Conservation (phyloP, 129 eudicot species). For the Erigeron canadensis region DNA sequence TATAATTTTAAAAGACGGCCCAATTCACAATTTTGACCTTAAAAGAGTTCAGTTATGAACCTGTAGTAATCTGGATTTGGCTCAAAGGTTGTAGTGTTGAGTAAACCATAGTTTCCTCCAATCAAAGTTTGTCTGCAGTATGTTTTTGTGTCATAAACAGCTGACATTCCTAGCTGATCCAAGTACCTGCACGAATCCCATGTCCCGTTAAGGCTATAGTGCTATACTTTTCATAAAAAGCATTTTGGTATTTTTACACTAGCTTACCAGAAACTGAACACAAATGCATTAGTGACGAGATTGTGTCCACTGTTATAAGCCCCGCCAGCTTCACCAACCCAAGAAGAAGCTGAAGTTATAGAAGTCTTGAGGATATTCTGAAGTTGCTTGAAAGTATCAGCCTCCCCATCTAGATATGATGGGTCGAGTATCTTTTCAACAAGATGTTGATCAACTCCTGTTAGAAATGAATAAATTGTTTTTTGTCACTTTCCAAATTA, state of each 20-base stretch:
- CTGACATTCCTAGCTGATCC: constrained; percentile 89
- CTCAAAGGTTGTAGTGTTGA: constrained; percentile 65
- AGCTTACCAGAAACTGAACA: constrained; percentile 78
- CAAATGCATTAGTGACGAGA: constrained; percentile 73
- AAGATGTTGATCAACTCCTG: constrained; percentile 80
- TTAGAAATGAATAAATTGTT: constrained; percentile 15
- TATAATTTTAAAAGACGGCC: neutral
- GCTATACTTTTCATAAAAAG: neutral
- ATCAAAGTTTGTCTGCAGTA: constrained; percentile 86
- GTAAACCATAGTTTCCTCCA: constrained; percentile 98
- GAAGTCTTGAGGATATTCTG: constrained; percentile 52
- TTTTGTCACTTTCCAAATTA: constrained; percentile 3
- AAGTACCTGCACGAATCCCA: constrained; percentile 55
- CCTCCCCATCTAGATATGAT: constrained; percentile 63
- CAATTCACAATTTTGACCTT: constrained; percentile 9
- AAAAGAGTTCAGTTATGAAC: constrained; percentile 28
- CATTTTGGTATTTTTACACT: constrained; percentile 26
- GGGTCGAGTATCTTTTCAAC: constrained; percentile 77
- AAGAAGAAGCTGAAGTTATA: constrained; percentile 56
- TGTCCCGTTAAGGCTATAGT: neutral
- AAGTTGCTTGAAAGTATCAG: constrained; percentile 59
- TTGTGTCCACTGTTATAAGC: constrained; percentile 84
- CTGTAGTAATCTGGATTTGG: constrained; percentile 98
- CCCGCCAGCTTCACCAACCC: constrained; percentile 99
- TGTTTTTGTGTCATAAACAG: constrained; percentile 64